Conservation (phyloP, 495 filamentous ascomycete species). For the Eremomyces bilateralis region DNA sequence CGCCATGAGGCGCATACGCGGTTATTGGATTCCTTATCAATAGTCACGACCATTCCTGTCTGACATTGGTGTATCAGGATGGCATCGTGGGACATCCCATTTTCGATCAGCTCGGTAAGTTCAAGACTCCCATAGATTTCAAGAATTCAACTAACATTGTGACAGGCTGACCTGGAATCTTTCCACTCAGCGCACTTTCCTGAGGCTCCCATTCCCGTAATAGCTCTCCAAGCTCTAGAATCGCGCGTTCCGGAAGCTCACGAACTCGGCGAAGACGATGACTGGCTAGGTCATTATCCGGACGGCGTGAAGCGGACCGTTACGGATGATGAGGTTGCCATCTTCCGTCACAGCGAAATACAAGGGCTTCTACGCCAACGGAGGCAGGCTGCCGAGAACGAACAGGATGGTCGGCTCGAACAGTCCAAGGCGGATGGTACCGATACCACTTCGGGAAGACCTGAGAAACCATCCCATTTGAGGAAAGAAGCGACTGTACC, state of each 20-base stretch:
- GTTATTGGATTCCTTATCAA: no score
- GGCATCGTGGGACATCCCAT: no score
- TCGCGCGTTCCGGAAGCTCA: slow-evolving; percentile 4
- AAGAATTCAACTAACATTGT: neutral
- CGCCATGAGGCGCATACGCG: no score
- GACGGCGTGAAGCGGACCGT: slow-evolving; percentile 82
- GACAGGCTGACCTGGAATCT: slow-evolving; percentile 45
- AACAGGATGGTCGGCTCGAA: no score
- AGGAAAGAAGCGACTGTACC: neutral
- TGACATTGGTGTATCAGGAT: no score
- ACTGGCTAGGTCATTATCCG: slow-evolving; percentile 67
- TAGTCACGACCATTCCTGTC: no score
- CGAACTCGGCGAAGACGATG: slow-evolving; percentile 32
- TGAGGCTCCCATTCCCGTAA: slow-evolving; percentile 17
- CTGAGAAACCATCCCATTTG: neutral
- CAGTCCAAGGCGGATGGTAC: neutral
- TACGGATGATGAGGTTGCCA: slow-evolving; percentile 76
- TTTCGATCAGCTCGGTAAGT: no score
- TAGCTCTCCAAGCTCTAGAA: slow-evolving; percentile 12
- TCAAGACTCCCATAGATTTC: no score
- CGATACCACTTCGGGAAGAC: neutral
- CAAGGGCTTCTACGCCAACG: slow-evolving; percentile 40
- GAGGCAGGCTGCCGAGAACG: slow-evolving; percentile 13
- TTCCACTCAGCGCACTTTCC: slow-evolving; percentile 42
- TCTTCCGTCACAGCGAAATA: slow-evolving; percentile 81